Base-by-base conservation (phyloP, 306 rosid species). In the Hippophae rhamnoides region DNA sequence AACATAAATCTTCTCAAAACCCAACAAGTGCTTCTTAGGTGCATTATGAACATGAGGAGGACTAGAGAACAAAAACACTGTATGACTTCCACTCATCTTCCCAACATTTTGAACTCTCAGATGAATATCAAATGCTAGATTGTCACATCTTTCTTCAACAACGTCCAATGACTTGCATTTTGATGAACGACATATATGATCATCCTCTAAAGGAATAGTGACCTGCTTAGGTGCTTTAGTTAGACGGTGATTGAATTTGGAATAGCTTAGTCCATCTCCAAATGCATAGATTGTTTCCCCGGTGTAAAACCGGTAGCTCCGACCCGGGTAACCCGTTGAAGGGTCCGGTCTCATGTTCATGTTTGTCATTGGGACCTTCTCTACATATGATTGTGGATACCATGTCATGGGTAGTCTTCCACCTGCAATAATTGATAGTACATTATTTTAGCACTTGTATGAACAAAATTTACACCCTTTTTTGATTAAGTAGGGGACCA, bases 391-490 rank as follows among this genome's bases (percentile, higher is more conserved):
- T 68, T 88, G 86, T n/a, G 99, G 99, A 69, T 93, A 93, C 99
- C 99, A 93, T 52, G 99, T 88, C 81, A 93, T 86, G 7, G 99
- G 99, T 46, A 93, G 74, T 78, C 94, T 86, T 69, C 97, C 99
- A 77, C 99, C 97, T 88, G 82, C 9, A 52, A 50, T 11, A 59
- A 66, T 57, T 3, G 41, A 6, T 56, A 63, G 31, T 14, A 62
- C 50, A 47, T 7, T 47, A 47, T 47, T 9, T 46, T 46, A 7
- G 2, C 7, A 46, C 11, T 46, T 7, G 11, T 46, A 2, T 12
- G 8, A 46, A 3, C 38, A 31, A 31, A 31, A 31, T 31, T 31
- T 31, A 31, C 38, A 1, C 3, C 38, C 38, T 31, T 31, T 31
- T 31, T 31, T 31, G 38, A 3, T 2, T 31, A 31, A 31, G 2